Base-by-base conservation (phyloP, 2,329 filamentous ascomycete species). In the Penicillium decumbens region DNA sequence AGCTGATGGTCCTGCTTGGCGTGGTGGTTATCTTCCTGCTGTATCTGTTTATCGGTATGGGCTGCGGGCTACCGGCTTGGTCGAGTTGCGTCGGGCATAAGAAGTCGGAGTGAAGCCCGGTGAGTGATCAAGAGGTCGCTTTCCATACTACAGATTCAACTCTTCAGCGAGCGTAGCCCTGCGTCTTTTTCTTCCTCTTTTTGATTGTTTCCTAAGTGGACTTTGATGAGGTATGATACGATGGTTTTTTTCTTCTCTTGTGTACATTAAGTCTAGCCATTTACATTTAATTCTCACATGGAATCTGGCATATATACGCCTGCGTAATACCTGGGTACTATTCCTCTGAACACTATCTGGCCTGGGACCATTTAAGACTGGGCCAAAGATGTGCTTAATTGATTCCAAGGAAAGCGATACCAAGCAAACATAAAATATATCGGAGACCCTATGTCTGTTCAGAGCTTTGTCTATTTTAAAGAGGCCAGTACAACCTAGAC, bases 1-100 rank as follows among this genome's bases (percentile, higher is more conserved):
- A 95, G 76, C 74, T 98, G 60, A 95, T 97, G 90, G 85, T 82
- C 6, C 71, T 98, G 60, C 65, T 96, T 39, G 89, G 91, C 1
- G 72, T 93, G 28, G 77, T 79, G 27, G 65, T 78, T 20, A 69
- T 88, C 7, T 88, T 88, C 63, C 72, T 88, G 69, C 63, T 88
- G 3, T 89, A 88, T 65, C 64, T 89, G 10, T 82, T 88, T 58
- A 78, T 88, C 20, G 85, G 85, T 0, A 84, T 88, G 70, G 85
- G 83, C 4, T 89, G 85, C 66, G 85, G 85, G 6, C 64, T 89
- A 53, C 85, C 85, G 46, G 81, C 67, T 35, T 76, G 73, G 72
- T 65, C 70, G 15, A 72, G 62, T 46, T 76, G 73, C 58, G 63
- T 74, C 51, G 70, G 72, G 9, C 55, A 53, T 24, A 51, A 51